Evolutionary conservation across 1,284 basidiomycete genomes (phyloP), one percentile per base, ranked within the genome.

Genomic region (Wolfiporia cocos): DNA sequence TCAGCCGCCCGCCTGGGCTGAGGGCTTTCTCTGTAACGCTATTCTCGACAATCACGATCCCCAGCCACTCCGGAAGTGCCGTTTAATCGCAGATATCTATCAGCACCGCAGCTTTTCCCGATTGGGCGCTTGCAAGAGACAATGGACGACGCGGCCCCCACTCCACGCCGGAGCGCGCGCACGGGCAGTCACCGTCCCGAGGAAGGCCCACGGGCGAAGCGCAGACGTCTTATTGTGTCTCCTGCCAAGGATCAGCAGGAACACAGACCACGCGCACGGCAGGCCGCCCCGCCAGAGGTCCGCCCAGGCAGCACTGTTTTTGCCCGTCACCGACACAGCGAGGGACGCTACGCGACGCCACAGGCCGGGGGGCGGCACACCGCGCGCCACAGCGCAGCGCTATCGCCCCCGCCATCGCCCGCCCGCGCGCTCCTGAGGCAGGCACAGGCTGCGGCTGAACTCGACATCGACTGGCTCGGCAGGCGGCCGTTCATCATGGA

Each of bases 401-500:
- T 21, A 18, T 33, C 35, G 49, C 50, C 53, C 29, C 43, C 48
- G 28, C 38, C 47, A 38, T 55, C 50, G 22, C 53, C 47, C 33
- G 51, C 50, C 22, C 38, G 49, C 45, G 52, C 52, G 41, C 42
- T 54, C 19, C 29, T 55, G 17, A 47, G 47, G 40, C 50, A 50
- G 19, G 53, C 55, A 19, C 49, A 48, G 37, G 45, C 40, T 33
- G 34, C 46, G n/a, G 53, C 49, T 15, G 50, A 46, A 30, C 43
- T 34, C 12, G 47, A 45, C 22, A 37, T 49, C 23, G 50, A 41
- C 28, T 38, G 44, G 44, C 43, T 42, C 31, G 55, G 55, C 19
- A 50, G 50, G 26, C 44, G 46, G 23, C 51, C 52, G 36, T 53
- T 45, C 44, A 48, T 59, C 40, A 59, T 60, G 58, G 58, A 61